Evolutionary conservation across 306 rosid genomes (phyloP).

Genomic region (Fagus sylvatica): DNA sequence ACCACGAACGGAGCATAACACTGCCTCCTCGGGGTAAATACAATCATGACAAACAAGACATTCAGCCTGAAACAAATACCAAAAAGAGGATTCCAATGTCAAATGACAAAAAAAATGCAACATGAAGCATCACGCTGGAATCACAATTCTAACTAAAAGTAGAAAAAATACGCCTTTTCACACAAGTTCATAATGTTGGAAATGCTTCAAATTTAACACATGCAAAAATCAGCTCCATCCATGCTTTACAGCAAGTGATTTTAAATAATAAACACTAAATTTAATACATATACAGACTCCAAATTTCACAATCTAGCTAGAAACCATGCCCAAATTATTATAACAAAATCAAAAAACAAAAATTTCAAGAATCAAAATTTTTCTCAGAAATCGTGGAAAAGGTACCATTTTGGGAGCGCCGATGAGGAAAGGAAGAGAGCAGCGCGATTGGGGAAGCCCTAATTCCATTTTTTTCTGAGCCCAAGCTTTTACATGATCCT

Average conservation of each 20-base stretch:
- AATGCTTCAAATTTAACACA: too few relatives aligned
- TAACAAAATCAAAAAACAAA: not conserved
- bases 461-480: constrained; percentile 32
- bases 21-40: constrained; percentile 52
- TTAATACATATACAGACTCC: too few relatives aligned
- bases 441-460: constrained; percentile 32
- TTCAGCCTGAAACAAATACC: constrained; percentile 45
- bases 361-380: not conserved
- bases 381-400: not conserved
- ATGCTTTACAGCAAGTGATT: too few relatives aligned
- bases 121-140: not conserved
- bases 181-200: not conserved
- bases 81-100: not conserved
- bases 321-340: too few relatives aligned
- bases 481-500: constrained; percentile 55
- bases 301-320: too few relatives aligned
- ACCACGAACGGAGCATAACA: constrained; percentile 66
- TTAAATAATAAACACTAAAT: too few relatives aligned
- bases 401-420: constrained; percentile 65
- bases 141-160: not conserved
- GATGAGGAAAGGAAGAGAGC: constrained; percentile 66
- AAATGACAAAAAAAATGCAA: not conserved
- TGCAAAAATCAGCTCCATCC: too few relatives aligned
- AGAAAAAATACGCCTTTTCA: not conserved
- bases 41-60: constrained; percentile 53